A percentile compares a stretch with the other conserved stretches of the same genome.
These are phyloP conservation scores for Coemansia sp. DNA, from an alignment of 192 early-diverging fungal genomes.

Conservation along the genomic window DNA sequence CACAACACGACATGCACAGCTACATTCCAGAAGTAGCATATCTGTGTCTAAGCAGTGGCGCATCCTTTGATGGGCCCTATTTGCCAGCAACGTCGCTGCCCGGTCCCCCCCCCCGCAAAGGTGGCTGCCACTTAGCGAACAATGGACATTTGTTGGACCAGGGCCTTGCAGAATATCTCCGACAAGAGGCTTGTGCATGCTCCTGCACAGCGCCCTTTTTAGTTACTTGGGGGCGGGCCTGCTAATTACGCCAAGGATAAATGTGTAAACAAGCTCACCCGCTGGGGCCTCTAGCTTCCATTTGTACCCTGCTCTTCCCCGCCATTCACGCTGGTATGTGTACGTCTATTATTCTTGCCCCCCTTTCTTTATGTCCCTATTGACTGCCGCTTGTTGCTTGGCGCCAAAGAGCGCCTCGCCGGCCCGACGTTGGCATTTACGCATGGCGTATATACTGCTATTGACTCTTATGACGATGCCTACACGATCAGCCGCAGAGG, in stretches of 20 bases:
- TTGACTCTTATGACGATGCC: not conserved
- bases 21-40: not conserved
- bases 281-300: not conserved
- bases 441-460: not conserved
- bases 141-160: not conserved
- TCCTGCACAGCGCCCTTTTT: not conserved
- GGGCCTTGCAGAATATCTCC: conserved; percentile 2
- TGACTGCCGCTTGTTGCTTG: not conserved
- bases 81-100: not conserved
- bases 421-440: not conserved
- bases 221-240: not conserved
- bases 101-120: not conserved
- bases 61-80: not conserved
- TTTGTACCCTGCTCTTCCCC: not conserved
- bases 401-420: not conserved
- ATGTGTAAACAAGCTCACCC: not conserved
- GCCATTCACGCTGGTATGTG: not conserved
- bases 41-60: not conserved
- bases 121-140: not conserved
- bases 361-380: too few relatives aligned
- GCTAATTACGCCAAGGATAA: not conserved
- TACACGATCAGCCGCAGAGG: conserved; percentile 1
- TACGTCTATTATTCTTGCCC: not conserved
- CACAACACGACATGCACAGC: not conserved
- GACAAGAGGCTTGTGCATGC: not conserved